Evolutionary conservation across 2,329 filamentous ascomycete genomes (phyloP).

Genomic region (Aspergillus ibericus): DNA sequence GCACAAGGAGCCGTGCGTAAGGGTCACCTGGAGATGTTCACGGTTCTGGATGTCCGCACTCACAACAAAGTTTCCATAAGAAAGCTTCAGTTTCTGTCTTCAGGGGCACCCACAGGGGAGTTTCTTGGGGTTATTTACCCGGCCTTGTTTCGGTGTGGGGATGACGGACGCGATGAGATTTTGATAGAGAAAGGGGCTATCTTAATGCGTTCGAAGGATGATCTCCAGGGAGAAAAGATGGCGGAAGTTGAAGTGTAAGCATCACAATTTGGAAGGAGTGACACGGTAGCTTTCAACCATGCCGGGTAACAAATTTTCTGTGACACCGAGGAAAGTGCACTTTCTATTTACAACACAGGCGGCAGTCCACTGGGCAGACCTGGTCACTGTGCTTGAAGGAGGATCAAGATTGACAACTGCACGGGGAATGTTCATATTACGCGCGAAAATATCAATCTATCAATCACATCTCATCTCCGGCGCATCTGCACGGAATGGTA

Average conservation of each 20-base stretch:
- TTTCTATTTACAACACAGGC: too few species aligned
- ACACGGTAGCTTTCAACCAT: too few species aligned
- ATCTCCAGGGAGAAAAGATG: not conserved
- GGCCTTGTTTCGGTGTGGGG: not conserved
- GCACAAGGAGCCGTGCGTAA: not conserved
- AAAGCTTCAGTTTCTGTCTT: not conserved
- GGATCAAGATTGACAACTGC: too few species aligned
- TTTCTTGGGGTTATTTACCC: conserved; percentile 6
- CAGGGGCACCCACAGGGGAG: not conserved
- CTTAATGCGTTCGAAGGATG: not conserved
- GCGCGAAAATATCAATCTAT: too few species aligned
- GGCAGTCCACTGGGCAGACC: too few species aligned
- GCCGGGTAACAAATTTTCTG: too few species aligned
- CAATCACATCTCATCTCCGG: not conserved
- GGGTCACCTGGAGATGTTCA: not conserved
- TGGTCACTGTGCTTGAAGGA: too few species aligned
- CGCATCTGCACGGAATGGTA: conserved; percentile 5
- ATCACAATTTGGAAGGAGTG: not conserved
- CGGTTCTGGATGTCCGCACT: conserved; percentile 1
- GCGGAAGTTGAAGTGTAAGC: not conserved
- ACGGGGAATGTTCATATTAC: too few species aligned
- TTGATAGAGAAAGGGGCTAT: conserved; percentile 8
- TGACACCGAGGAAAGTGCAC: too few species aligned
- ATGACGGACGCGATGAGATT: not conserved
- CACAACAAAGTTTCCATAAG: not conserved